Evolutionary conservation across 164 flowering plant genomes (phyloP), one percentile per base, ranked within the genome.

Genomic region (Macadamia integrifolia): DNA sequence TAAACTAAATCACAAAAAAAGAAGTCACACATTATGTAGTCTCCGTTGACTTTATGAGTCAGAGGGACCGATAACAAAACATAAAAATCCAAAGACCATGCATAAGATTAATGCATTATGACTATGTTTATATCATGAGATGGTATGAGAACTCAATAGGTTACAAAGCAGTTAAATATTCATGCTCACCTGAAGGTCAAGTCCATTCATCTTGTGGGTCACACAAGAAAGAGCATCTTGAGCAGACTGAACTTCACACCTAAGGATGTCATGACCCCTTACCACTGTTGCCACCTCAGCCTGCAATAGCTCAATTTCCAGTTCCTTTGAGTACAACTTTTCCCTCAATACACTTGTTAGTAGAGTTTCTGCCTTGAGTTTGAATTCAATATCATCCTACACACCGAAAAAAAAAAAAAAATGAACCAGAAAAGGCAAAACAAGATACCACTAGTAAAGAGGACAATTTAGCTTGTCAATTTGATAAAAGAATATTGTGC

Each of bases 271-370:
- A 70, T 82, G 83, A 11, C 90, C 89, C 78, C 93, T 83, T 40
- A 87, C 82, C 1, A 89, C 89, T 58, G 98, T 76, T 62, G 97
- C 96, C 56, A 92, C 71, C 76, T 92, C 98, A n/a, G 92, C 90
- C 74, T 85, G 90, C 74, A 88, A 70, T 78, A 86, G 94, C 77
- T 95, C 98, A 31, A 89, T 72, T 72, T 95, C 96, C 71, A 73
- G 61, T 74, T 91, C 90, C 71, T 85, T 85, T n/a, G 85, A 84
- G 49, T 80, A 83, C 65, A 92, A 72, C 81, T 89, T 95, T 74
- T 95, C 98, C 57, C 84, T 77, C 64, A 95, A 71, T 55, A 85
- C 69, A 66, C 75, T 87, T 17, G 98, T 89, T n/a, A 95, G 50
- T n/a, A 95, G 72, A 60, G 71, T 79, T 79, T 95, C 98, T 29